A percentile compares a stretch with the other conserved stretches of the same genome.
These are phyloP conservation scores for Pisolithus orientalis DNA, from an alignment of 768 basidiomycete genomes.

Conservation along the genomic window DNA sequence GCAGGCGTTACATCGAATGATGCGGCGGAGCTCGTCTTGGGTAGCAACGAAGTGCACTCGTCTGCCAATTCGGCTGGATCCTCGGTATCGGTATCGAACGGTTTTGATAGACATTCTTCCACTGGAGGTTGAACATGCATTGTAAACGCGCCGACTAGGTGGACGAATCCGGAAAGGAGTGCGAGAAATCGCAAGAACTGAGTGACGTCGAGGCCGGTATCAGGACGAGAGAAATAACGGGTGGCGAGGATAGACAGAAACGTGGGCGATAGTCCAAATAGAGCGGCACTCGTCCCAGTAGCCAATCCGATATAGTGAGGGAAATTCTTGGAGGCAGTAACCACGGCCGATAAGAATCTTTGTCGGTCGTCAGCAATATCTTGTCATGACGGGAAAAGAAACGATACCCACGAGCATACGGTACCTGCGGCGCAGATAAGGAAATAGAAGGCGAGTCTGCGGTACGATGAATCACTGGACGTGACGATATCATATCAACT, in stretches of 20 bases:
- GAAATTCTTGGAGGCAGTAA: conserved; percentile 69
- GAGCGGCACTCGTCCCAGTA: conserved; percentile 59
- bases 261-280: conserved; percentile 80
- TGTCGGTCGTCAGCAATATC: conserved; percentile 1
- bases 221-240: conserved; percentile 45
- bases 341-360: conserved; percentile 69
- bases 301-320: conserved; percentile 59
- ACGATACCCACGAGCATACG: conserved; percentile 58
- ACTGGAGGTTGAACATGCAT: conserved; percentile 24
- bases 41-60: conserved; percentile 27
- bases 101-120: not conserved
- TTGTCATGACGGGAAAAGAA: not conserved
- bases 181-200: conserved; percentile 56
- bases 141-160: conserved; percentile 47
- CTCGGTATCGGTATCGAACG: conserved; percentile 1
- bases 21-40: conserved; percentile 11
- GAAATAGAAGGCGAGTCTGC: conserved; percentile 50
- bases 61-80: conserved; percentile 10
- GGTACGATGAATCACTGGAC: conserved; percentile 41
- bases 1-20: conserved; percentile 19
- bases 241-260: conserved; percentile 64
- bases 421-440: conserved; percentile 61
- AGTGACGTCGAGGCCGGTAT: conserved; percentile 40
- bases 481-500: conserved; percentile 29
- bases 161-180: conserved; percentile 42